phyloP scores from a whole-genome alignment of 2,329 filamentous ascomycete species.

The Pseudocercospora macadamiae region DNA sequence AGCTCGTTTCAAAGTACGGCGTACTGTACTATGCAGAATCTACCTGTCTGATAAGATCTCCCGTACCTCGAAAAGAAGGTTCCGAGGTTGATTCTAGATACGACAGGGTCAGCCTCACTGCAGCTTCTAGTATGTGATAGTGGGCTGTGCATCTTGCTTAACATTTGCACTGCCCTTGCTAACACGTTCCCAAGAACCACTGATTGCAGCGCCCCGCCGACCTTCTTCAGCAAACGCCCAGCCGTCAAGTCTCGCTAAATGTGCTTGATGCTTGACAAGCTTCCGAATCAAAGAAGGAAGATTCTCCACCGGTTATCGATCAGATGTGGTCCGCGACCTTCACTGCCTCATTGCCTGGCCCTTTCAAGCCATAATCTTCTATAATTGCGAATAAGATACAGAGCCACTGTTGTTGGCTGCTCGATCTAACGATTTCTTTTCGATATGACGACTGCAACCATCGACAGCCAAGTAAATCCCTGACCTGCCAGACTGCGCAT shows the following conservation, averaged over 20 bases:
- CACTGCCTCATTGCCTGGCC: not conserved
- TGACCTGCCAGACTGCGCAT: not conserved
- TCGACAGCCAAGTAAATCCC: no score
- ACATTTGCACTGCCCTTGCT: not conserved
- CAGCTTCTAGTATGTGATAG: not conserved
- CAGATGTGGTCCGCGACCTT: not conserved
- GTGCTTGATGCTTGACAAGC: conserved; percentile 2
- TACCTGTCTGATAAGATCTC: not conserved
- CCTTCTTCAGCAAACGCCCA: not conserved
- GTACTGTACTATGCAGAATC: not conserved
- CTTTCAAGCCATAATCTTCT: not conserved
- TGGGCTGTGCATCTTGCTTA: not conserved
- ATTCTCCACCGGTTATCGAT: not conserved
- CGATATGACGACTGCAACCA: no score
- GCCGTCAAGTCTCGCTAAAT: not conserved
- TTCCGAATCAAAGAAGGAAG: not conserved
- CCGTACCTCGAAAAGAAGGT: not conserved
- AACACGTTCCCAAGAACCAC: not conserved
- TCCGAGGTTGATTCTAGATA: not conserved
- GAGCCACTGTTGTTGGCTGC: no score
- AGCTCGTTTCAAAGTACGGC: not conserved
- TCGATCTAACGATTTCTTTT: not conserved
- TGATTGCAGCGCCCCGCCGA: not conserved
- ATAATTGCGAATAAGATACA: no score
- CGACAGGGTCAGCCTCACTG: not conserved